Percentiles rank a stretch among this genome's conserved stretches.
Evolutionary conservation across 2,329 filamentous ascomycete species (phyloP).

Genomic region (Lecanicillium sp.): DNA sequence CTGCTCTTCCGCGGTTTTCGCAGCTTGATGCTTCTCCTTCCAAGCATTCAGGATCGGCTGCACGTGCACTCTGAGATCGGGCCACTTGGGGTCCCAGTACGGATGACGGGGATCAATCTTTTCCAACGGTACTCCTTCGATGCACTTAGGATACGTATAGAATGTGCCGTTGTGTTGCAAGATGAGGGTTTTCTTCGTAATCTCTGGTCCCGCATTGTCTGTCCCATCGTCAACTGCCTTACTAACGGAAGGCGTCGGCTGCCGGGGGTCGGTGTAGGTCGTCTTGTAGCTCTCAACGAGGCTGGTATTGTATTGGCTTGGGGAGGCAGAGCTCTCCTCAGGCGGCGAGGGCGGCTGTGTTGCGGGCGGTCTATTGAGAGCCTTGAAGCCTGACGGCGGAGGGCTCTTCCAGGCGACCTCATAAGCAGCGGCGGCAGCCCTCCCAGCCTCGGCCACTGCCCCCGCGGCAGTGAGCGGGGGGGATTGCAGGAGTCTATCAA

Average conservation of each 20-base stretch:
- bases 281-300: not conserved
- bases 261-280: too few species aligned
- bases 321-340: too few species aligned
- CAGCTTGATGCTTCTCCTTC: slow-evolving; percentile 39
- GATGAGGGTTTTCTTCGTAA: slow-evolving; percentile 39
- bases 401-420: not conserved
- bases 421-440: not conserved
- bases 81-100: slow-evolving; percentile 53
- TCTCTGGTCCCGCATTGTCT: slow-evolving; percentile 33
- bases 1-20: slow-evolving; percentile 25
- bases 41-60: slow-evolving; percentile 40
- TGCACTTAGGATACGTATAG: slow-evolving; percentile 40
- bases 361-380: not conserved
- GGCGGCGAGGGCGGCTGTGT: too few species aligned
- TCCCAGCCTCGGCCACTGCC: too few species aligned
- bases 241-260: too few species aligned
- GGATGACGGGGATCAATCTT: slow-evolving; percentile 27
- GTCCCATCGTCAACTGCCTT: too few species aligned
- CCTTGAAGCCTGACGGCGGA: not conserved
- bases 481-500: not conserved
- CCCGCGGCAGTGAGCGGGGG: not conserved
- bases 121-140: slow-evolving; percentile 8
- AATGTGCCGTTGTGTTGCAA: slow-evolving; percentile 44
- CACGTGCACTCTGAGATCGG: slow-evolving; percentile 37
- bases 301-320: not conserved